Evolutionary conservation across 1,284 basidiomycete genomes (phyloP), one percentile per base, ranked within the genome.

Genomic region (Rhizopogon parksii): DNA sequence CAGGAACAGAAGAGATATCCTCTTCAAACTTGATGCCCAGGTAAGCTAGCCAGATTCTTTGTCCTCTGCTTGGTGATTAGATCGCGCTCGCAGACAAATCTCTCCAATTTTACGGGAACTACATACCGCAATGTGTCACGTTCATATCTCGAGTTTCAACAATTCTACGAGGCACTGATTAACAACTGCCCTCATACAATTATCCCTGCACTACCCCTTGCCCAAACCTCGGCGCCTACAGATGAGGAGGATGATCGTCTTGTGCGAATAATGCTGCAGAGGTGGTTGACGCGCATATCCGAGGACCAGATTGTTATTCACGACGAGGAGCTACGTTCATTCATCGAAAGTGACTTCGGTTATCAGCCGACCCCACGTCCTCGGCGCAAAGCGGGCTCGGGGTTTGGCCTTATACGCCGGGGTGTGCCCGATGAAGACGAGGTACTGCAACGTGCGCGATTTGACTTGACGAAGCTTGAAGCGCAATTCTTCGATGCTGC

Each of bases 161-260:
- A 90, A 58, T 91, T 95, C 67, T 90, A 91, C 60, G 92, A 95
- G 53, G 77, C 91, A 53, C 77, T 91, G 56, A 79, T 90, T 27
- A 78, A 84, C 58, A 88, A 80, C 66, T 91, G 88, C 63, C 91
- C 91, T 0, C 91, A 94, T 61, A 94, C 91, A 11, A 95, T 96
- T 59, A 77, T 95, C 11, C 90, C 94, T 11, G 94, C 94, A 3
- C 76, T 96, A 9, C 93, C 94, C 0, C 76, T 95, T 17, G 82
- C 92, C 1, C 90, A 95, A 57, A 96, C 93, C 0, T 95, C 92
- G 2, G 94, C 94, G 1, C 86, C 91, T 19, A 94, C 91, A 12
- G 93, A 96, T 64, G 94, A 96, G 70, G 95, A 97, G 69, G 91
- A 97, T 67, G 94, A 97, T 67, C 78, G 95, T 32, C 77, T 97